A percentile compares a stretch with the other conserved stretches of the same genome.
Evolutionary conservation across 1,284 basidiomycete genomes (phyloP).

Genomic region (Malassezia restricta): DNA sequence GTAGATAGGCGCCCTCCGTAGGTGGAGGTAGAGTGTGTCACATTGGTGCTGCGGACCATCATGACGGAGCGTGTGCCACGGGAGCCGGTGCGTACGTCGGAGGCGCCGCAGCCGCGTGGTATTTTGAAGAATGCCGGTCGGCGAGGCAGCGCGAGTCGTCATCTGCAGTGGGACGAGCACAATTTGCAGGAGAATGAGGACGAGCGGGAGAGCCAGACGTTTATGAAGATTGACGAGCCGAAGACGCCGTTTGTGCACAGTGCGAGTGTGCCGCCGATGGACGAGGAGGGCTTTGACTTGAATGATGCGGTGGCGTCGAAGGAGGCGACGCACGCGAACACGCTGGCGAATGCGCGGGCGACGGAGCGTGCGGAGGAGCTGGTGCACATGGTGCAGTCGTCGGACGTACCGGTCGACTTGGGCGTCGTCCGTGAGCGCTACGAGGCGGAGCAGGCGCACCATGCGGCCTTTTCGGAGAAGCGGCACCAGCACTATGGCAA

Average conservation of each 20-base stretch:
- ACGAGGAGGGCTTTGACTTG: conserved; percentile 33
- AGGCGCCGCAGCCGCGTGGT: conserved; percentile 38
- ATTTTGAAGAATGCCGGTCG: conserved; percentile 39
- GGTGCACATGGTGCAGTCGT: neutral
- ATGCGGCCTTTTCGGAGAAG: conserved; percentile 38
- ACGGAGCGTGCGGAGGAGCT: conserved; percentile 1
- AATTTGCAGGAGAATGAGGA: conserved; percentile 42
- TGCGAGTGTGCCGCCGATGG: conserved; percentile 24
- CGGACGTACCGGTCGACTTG: neutral
- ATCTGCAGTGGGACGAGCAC: conserved; percentile 42
- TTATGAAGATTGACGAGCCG: conserved; percentile 46
- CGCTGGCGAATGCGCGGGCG: conserved; percentile 29
- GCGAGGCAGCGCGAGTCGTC: conserved; percentile 10
- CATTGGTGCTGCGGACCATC: neutral
- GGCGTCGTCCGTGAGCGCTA: neutral
- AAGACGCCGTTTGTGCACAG: conserved; percentile 45
- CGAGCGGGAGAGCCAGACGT: conserved; percentile 32
- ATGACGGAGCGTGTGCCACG: conserved; percentile 7
- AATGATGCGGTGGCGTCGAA: conserved; percentile 1
- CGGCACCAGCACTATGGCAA: conserved; percentile 44
- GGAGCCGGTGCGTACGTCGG: conserved; percentile 35
- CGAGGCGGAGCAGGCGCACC: conserved; percentile 25
- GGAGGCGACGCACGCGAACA: conserved; percentile 32
- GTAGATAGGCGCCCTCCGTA: neutral
- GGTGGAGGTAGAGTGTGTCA: neutral